A percentile compares a stretch with the other conserved stretches of the same genome.
Evolutionary conservation across 257 asterid genomes (phyloP).

Genomic region (Schizonepeta tenuifolia): DNA sequence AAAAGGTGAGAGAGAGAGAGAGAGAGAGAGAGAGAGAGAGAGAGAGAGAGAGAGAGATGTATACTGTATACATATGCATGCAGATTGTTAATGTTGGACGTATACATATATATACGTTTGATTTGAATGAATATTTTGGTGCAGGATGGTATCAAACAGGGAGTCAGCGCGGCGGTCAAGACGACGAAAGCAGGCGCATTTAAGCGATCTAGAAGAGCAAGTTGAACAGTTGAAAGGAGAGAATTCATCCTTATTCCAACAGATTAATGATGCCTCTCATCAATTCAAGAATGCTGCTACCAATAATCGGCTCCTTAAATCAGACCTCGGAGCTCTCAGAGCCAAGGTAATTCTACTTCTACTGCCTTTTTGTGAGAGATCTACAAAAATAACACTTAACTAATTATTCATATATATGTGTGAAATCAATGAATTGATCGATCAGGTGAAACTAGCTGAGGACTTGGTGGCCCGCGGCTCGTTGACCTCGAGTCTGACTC

Average conservation of each 20-base stretch:
- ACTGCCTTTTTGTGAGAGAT: too few relatives aligned
- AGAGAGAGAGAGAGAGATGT: too few relatives aligned
- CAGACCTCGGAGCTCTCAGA: conserved; percentile 80
- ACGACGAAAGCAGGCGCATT: conserved; percentile 71
- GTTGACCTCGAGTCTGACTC: conserved; percentile 60
- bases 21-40: neutral
- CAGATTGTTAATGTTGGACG: too few relatives aligned
- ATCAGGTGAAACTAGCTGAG: conserved; percentile 78
- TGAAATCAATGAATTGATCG: too few relatives aligned
- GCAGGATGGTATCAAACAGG: conserved; percentile 78
- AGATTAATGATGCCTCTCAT: conserved; percentile 54
- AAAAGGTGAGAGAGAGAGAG: conserved; percentile 46
- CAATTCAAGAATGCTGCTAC: conserved; percentile 68
- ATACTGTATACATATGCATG: too few relatives aligned
- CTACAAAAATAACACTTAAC: too few relatives aligned
- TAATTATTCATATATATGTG: too few relatives aligned
- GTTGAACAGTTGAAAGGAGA: conserved; percentile 67
- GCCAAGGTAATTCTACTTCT: conserved; percentile 57
- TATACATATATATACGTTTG: too few relatives aligned
- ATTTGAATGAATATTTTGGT: neutral
- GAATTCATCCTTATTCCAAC: conserved; percentile 55
- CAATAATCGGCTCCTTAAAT: conserved; percentile 73
- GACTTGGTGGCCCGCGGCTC: conserved; percentile 75
- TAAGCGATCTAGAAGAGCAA: conserved; percentile 73
- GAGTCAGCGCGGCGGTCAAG: conserved; percentile 91